Conservation (phyloP, 2,329 filamentous ascomycete genomes). For the Aspergillus novoparasiticus region DNA sequence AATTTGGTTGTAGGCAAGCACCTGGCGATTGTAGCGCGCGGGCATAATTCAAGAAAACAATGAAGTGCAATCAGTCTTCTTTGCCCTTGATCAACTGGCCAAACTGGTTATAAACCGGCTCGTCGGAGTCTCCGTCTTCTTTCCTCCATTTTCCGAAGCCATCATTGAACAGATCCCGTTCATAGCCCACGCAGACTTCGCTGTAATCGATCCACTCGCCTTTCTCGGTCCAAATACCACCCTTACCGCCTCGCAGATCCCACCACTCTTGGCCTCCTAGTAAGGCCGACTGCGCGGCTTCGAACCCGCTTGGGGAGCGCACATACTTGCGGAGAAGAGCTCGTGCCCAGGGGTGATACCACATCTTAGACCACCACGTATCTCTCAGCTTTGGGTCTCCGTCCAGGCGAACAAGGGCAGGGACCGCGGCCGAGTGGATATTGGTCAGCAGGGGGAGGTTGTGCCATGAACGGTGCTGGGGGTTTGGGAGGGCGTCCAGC, state of each 20-base stretch:
- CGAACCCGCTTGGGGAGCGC: conserved; percentile 45
- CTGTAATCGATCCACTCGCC: conserved; percentile 53
- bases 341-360: conserved; percentile 52
- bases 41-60: not conserved
- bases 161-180: conserved; percentile 52
- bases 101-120: conserved; percentile 43
- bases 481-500: conserved; percentile 48
- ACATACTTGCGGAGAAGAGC: conserved; percentile 54
- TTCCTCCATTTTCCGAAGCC: conserved; percentile 45
- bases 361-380: conserved; percentile 50
- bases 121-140: conserved; percentile 35
- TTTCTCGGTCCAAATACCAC: conserved; percentile 57
- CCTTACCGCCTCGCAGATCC: conserved; percentile 55
- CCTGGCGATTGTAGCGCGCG: not conserved
- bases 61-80: conserved; percentile 18
- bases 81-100: conserved; percentile 41
- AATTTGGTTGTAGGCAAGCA: not conserved
- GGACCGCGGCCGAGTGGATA: conserved; percentile 50
- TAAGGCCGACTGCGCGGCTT: conserved; percentile 47
- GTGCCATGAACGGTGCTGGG: conserved; percentile 45
- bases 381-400: conserved; percentile 35
- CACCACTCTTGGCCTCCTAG: conserved; percentile 52
- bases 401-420: conserved; percentile 48
- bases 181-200: conserved; percentile 50
- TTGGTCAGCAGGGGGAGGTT: conserved; percentile 51